phyloP scores from a whole-genome alignment of 495 filamentous ascomycete species.

The Amniculicola lignicola region DNA sequence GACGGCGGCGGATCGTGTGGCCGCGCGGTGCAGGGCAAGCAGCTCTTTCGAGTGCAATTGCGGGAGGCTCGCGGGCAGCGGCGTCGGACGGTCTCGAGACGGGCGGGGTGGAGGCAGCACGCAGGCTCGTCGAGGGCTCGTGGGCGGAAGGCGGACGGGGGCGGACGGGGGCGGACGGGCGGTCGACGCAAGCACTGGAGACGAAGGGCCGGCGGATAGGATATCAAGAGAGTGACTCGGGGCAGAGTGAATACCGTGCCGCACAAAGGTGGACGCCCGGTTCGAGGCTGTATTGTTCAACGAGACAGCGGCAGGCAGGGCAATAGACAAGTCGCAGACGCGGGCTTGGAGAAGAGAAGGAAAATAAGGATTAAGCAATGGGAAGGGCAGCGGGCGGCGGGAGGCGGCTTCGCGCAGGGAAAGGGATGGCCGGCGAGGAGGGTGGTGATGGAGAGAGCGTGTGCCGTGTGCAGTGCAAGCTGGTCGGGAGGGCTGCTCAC shows the following conservation, averaged over 20 bases:
- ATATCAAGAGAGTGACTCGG: constrained; percentile 31
- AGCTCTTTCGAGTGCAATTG: constrained; percentile 16
- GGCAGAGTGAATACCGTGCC: constrained; percentile 12
- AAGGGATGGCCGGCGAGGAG: constrained; percentile 4
- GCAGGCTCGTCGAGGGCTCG: background rate
- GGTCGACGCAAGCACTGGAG: background rate
- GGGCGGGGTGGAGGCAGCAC: constrained; percentile 1
- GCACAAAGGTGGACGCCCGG: constrained; percentile 2
- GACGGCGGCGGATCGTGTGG: background rate
- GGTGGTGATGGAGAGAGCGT: constrained; percentile 10
- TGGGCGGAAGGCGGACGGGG: constrained; percentile 3
- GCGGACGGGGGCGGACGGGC: background rate
- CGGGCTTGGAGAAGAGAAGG: constrained; percentile 29
- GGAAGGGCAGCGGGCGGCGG: constrained; percentile 9
- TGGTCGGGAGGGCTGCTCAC: too few relatives aligned
- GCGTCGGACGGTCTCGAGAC: background rate
- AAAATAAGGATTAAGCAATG: constrained; percentile 30
- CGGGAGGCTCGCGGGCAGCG: constrained; percentile 9
- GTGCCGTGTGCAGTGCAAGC: background rate
- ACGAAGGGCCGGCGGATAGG: constrained; percentile 4
- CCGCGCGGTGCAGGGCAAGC: constrained; percentile 3
- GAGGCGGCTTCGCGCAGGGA: constrained; percentile 5
- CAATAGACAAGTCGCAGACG: constrained; percentile 32
- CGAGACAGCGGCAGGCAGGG: constrained; percentile 28
- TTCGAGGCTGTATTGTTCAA: constrained; percentile 21